Base-by-base conservation (phyloP, 2,329 filamentous ascomycete species). In the Penicillium hesseltinei region DNA sequence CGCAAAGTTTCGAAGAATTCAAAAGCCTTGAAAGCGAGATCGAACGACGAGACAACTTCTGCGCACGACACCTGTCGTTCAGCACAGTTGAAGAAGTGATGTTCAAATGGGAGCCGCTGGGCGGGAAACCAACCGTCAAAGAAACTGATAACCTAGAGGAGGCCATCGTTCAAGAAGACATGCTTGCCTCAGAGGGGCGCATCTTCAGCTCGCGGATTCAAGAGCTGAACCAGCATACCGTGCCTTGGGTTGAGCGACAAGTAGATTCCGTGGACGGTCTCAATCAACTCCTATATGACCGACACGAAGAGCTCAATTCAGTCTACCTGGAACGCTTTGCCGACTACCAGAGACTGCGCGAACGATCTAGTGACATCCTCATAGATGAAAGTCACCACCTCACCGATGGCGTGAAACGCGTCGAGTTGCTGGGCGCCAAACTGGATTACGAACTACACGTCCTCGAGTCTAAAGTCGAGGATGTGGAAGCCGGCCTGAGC, bases 381-480 rank as follows among this genome's bases (percentile, higher is more conserved):
- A 81, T 82, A 0, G 84, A 88, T 47, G 89, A 95, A 74, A 84
- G 87, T 40, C 81, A 82, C 23, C 81, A 83, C 51, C 78, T 96
- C 38, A 84, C 83, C 4, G 90, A 94, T 69, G 82, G 83, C 17
- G 80, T 92, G 59, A 88, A 88, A 71, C 90, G 94, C 62, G 81
- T 97, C 15, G 92, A 96, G 71, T 84, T 88, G 23, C 79, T 95
- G 39, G 86, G 88, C 3, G 91, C 91, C 21, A 92, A 92, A 74
- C 80, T 97, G 54, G 92, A 97, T 68, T 97, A 97, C 73, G 93
- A 97, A 78, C 88, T 97, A 60, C 85, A 88, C 58, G 86, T 87
- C 17, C 78, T 97, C n/a, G 81, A 86, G 48, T 86, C 87, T 47
- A 91, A 91, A 67, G 88, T 96, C 10, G 83, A 90, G 66, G 93